phyloP scores from a whole-genome alignment of 192 early-diverging fungal genomes.

The Thamnidium elegans region DNA sequence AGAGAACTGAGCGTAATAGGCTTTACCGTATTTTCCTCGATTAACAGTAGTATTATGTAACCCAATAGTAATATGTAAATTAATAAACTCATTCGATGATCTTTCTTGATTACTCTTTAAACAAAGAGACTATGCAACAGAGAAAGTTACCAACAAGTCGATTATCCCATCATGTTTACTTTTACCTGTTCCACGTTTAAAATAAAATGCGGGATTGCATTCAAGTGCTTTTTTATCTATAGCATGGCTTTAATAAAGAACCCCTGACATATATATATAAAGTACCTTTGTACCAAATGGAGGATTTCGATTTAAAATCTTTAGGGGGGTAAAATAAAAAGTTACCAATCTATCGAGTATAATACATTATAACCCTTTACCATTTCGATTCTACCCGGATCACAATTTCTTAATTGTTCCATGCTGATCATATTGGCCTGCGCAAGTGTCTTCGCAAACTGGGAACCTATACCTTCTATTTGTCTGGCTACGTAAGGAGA shows the following conservation, averaged over 20 bases:
- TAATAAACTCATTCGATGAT: slow-evolving; percentile 1
- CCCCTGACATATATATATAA: no score
- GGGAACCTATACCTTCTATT: slow-evolving; percentile 54
- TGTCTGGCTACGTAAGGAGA: slow-evolving; percentile 51
- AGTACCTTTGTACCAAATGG: slow-evolving; percentile 59
- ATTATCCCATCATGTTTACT: not conserved
- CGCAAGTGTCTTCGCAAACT: slow-evolving; percentile 43
- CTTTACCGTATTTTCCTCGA: slow-evolving; percentile 15
- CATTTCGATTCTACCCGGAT: slow-evolving; percentile 52
- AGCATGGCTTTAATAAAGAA: not conserved
- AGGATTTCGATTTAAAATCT: slow-evolving; percentile 55
- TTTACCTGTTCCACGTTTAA: slow-evolving; percentile 21
- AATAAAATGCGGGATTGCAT: slow-evolving; percentile 15
- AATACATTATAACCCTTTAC: slow-evolving; percentile 7
- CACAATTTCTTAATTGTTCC: slow-evolving; percentile 38
- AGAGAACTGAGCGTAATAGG: slow-evolving; percentile 20
- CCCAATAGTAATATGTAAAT: slow-evolving; percentile 11
- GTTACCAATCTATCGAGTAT: not conserved
- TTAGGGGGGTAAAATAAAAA: not conserved
- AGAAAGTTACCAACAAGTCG: not conserved
- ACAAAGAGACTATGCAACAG: not conserved
- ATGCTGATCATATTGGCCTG: slow-evolving; percentile 50
- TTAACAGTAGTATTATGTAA: slow-evolving; percentile 9
- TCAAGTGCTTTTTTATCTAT: slow-evolving; percentile 10
- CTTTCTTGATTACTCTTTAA: not conserved